Evolutionary conservation across 163 green algal species (phyloP), one percentile per base, ranked within the genome.

Genomic region (Trebouxia gelatinosa): DNA sequence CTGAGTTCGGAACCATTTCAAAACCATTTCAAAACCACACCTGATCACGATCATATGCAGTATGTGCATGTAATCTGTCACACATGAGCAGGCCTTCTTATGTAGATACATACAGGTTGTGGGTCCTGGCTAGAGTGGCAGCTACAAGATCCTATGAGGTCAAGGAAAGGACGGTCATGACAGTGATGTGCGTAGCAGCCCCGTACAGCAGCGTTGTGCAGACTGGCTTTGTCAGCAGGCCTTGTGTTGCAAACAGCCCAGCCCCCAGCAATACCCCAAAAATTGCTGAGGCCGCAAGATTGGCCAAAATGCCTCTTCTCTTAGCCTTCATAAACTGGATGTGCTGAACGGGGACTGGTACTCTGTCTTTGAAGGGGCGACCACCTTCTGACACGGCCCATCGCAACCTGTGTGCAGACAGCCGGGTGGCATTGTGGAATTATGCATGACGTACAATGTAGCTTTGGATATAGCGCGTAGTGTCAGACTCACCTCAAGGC

Each of bases 281-380:
- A 28, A 70, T 5, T 19, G 43, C 46, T 46, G 62, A 70, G 34
- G 31, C 21, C 16, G 34, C 62, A 70, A 70, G 46, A 11, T 70
- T 70, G 21, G 26, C 17, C 34, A 70, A 9, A 2, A 70, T 6
- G 31, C 62, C 62, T 13, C 26, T 46, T 5, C 62, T 21, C 62
- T 70, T 70, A 19, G 34, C 62, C 34, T 29, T 70, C 34, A 70
- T 70, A 34, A 70, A 70, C 62, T 70, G 21, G 0, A 48, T 31
- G 19, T 70, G 62, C 19, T 50, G 34, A 48, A 34, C 34, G 17
- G 62, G 62, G 1, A 17, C 31, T 21, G 46, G 46, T 17, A 5
- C 46, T 70, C 62, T 70, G 34, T 50, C 62, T 28, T 70, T 70
- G 34, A 70, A 70, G 6, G 35, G 35, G 17, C 34, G 62, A 31